Base-by-base conservation (phyloP, 2,329 filamentous ascomycete genomes). In the Ophiognomonia clavigignenti-juglandacearum region DNA sequence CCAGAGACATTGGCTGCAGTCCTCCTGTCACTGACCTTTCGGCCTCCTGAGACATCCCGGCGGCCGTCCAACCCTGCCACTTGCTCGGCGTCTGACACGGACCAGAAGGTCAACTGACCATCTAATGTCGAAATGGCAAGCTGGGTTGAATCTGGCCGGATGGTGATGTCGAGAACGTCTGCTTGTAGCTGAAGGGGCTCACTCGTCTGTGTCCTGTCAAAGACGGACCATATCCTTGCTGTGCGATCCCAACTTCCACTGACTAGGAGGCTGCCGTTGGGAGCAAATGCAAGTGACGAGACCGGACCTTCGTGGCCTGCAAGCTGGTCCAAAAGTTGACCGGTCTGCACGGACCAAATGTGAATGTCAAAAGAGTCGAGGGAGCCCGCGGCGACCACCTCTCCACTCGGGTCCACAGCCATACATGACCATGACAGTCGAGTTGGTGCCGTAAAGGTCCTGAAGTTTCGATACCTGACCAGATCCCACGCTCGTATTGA, bases 301-400 rank as follows among this genome's bases (percentile, higher is more conserved):
- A 98, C 86, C 0, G 93, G 93, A 0, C 92, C 93, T 68, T 98
- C 92, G 57, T 98, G 93, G 1, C 93, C 95, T 6, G 91, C 80
- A 20, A 98, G 74, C 55, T 86, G 86, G 63, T 98, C 93, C 6
- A 98, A 80, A 16, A 98, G 74, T 64, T 98, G 93, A 3, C 93
- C 93, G 1, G 92, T 98, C 63, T 98, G 93, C 4, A 98, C 95
- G 5, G 89, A 96, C 93, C 93, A 98, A 53, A 98, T 87, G 67
- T 98, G 91, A 43, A 98, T 88, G 61, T 97, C 92, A 56, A 96
- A 97, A 4, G 91, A 96, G 64, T 98, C 93, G 14, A 95, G 76
- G 2, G 92, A 97, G 3, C 92, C 93, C 9, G 93, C 93, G 50
- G 92, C 95, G 3, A 98, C 87, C 8, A 98, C 88, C 65, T 98